Evolutionary conservation across 2,329 filamentous ascomycete genomes (phyloP).

Genomic region (Calonectria pseudoreteaudii): DNA sequence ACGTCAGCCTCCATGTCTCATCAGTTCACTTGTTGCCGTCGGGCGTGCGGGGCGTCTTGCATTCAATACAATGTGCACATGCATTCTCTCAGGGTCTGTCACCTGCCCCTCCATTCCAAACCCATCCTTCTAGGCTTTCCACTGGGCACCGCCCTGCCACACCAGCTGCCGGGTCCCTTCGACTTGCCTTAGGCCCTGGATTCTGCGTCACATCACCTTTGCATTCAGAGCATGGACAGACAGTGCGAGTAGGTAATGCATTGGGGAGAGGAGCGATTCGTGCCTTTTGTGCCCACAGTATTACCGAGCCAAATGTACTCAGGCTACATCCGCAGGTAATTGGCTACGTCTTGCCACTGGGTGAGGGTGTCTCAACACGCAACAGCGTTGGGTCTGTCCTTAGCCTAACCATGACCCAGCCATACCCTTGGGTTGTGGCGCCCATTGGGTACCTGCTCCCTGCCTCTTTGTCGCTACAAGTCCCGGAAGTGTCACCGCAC

Average conservation of each 20-base stretch:
- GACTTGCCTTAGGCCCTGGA: not conserved
- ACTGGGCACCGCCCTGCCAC: not conserved
- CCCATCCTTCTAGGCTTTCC: not conserved
- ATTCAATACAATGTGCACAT: not conserved
- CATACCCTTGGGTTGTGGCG: not conserved
- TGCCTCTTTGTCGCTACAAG: not conserved
- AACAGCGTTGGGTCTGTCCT: too few species aligned
- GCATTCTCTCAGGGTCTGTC: not conserved
- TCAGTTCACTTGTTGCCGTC: conserved; percentile 7
- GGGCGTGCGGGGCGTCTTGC: not conserved
- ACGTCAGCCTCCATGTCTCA: conserved; percentile 8
- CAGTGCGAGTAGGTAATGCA: not conserved
- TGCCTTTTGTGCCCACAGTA: not conserved
- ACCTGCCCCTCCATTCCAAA: conserved; percentile 13
- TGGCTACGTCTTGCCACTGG: not conserved
- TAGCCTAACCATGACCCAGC: not conserved
- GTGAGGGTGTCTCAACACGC: not conserved
- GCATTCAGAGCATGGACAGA: conserved; percentile 3
- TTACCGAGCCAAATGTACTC: not conserved
- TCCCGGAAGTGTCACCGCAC: conserved; percentile 4
- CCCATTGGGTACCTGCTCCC: not conserved
- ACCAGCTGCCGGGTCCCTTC: not conserved
- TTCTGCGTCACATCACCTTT: conserved; percentile 13
- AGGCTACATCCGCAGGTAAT: not conserved
- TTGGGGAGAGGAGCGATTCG: not conserved